Conservation (phyloP, 768 basidiomycete genomes). For the Omphalotus guepiniiformis region DNA sequence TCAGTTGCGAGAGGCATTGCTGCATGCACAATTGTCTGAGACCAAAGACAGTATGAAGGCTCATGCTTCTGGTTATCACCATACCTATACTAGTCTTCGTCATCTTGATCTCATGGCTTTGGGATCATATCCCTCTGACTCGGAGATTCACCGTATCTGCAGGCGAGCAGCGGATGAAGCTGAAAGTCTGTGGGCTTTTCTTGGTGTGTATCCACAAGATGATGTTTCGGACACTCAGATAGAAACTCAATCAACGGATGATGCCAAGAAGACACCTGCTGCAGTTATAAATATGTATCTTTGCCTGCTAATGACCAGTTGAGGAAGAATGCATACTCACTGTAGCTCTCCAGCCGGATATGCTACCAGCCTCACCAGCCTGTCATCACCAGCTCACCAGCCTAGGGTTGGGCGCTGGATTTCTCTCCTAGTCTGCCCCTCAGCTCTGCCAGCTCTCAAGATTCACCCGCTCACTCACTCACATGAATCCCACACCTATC, state of each 20-base stretch:
- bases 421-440: too few relatives aligned
- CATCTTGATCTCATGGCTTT: conserved; percentile 19
- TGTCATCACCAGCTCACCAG: too few relatives aligned
- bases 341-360: too few relatives aligned
- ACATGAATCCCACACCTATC: neutral
- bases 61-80: conserved; percentile 19
- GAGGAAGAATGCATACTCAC: too few relatives aligned
- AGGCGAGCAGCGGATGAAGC: conserved; percentile 16
- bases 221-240: too few relatives aligned
- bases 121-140: conserved; percentile 17
- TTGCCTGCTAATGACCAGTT: too few relatives aligned
- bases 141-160: conserved; percentile 11
- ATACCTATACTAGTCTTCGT: conserved; percentile 22
- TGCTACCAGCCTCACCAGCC: too few relatives aligned
- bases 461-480: neutral
- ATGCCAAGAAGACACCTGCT: neutral
- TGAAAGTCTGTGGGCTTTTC: conserved; percentile 14
- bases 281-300: too few relatives aligned
- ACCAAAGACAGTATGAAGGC: conserved; percentile 4
- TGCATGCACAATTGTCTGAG: conserved; percentile 10
- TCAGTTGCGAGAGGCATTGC: conserved; percentile 19
- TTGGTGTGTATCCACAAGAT: conserved; percentile 14
- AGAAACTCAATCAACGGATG: neutral
- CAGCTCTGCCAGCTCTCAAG: too few relatives aligned
- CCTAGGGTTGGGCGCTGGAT: too few relatives aligned